Base-by-base conservation (phyloP, 164 flowering plant genomes). In the Cinnamomum chago region DNA sequence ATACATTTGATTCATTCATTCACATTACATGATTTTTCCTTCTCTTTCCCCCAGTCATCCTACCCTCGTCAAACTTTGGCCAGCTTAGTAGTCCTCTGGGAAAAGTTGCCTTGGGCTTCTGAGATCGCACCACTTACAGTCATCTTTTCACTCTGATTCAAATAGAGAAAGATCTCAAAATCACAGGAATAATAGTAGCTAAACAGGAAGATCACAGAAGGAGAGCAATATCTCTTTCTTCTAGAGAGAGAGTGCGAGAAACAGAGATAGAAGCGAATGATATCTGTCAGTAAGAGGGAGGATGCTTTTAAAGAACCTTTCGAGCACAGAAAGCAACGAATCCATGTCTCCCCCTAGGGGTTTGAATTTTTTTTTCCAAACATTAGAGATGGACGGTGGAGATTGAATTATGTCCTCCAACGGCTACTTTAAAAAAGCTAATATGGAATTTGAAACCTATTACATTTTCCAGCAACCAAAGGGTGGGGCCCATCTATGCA, bases 31-130 rank as follows among this genome's bases (percentile, higher is more conserved):
- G n/a, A n/a, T n/a, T n/a, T n/a, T n/a, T n/a, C n/a, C n/a, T n/a
- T n/a, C n/a, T n/a, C n/a, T n/a, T n/a, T n/a, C n/a, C n/a, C n/a
- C n/a, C n/a, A n/a, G n/a, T n/a, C n/a, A n/a, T n/a, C n/a, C n/a
- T n/a, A n/a, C n/a, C n/a, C n/a, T n/a, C n/a, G n/a, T n/a, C n/a
- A n/a, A n/a, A n/a, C n/a, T n/a, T n/a, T 18, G 15, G 73, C 66
- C 1, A 87, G 64, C 4, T 84, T 71, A 30, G 87, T 18, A 14
- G 72, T 69, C 13, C 47, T 65, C 50, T 69, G 79, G 50, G 85
- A 86, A 14, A 86, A 81, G 70, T 84, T 67, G 71, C n/a, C 71
- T 58, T 74, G 71, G 65, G 52, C 67, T 20, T 62, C 71, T 30
- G 67, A 65, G 40, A 64, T 22, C 35, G 40, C 71, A 7, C 24